These are phyloP conservation scores for Stagonosporopsis vannaccii DNA, from an alignment of 2,329 filamentous ascomycete species.

Conservation along the genomic window DNA sequence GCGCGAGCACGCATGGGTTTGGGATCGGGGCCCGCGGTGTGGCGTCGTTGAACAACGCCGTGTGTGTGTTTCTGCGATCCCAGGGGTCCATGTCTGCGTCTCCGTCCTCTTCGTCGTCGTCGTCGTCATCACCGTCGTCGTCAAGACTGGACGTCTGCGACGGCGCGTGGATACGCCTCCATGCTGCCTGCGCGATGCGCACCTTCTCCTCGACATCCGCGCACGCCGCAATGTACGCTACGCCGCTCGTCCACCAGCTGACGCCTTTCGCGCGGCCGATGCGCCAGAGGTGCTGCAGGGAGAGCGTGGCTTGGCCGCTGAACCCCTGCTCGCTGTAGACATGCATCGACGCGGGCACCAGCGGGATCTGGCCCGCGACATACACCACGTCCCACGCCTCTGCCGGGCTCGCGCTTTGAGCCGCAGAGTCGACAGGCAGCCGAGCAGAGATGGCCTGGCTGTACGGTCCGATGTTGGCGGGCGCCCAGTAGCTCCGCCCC, in stretches of 20 bases:
- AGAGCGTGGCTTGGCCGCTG: slow-evolving; percentile 69
- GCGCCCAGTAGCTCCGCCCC: slow-evolving; percentile 94
- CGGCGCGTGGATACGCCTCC: slow-evolving; percentile 49
- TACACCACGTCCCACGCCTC: slow-evolving; percentile 57
- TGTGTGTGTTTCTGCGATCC: slow-evolving; percentile 68
- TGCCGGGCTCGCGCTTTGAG: background rate
- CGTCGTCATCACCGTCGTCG: background rate
- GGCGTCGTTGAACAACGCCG: slow-evolving; percentile 27
- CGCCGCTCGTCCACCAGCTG: slow-evolving; percentile 75
- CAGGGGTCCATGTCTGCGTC: slow-evolving; percentile 69
- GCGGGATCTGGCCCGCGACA: slow-evolving; percentile 89
- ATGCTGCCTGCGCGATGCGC: slow-evolving; percentile 52
- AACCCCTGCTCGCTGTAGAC: slow-evolving; percentile 56
- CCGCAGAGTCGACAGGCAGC: slow-evolving; percentile 22
- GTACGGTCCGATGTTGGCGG: slow-evolving; percentile 96
- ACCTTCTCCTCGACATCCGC: slow-evolving; percentile 33
- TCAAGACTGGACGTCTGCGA: background rate
- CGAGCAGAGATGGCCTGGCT: slow-evolving; percentile 79
- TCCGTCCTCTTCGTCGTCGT: slow-evolving; percentile 54
- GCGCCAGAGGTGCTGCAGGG: slow-evolving; percentile 89
- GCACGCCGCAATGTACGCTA: slow-evolving; percentile 58
- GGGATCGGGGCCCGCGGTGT: slow-evolving; percentile 54
- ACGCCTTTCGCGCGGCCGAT: slow-evolving; percentile 77
- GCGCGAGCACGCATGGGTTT: slow-evolving; percentile 13
- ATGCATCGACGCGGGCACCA: slow-evolving; percentile 81